Evolutionary conservation across 306 rosid species (phyloP).

Genomic region (Trifolium dubium): DNA sequence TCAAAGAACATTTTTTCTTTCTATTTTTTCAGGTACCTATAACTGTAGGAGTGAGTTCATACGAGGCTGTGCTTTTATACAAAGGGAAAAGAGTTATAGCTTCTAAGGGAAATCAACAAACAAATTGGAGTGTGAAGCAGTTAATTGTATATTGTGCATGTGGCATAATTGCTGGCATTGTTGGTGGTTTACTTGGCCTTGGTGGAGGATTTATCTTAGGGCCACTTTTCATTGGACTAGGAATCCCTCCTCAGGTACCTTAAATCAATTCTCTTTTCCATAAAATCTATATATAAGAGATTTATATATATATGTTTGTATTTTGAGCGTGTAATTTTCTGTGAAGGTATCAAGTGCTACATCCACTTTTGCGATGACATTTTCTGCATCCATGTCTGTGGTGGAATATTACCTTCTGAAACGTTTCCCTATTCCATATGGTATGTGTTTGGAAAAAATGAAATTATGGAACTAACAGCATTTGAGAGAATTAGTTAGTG

Average conservation of each 20-base stretch:
- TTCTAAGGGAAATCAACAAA: slow-evolving; percentile 62
- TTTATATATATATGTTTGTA: neutral
- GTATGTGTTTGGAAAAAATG: slow-evolving; percentile 44
- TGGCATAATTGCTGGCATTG: slow-evolving; percentile 68
- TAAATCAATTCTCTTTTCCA: neutral
- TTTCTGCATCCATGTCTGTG: slow-evolving; percentile 85
- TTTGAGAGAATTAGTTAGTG: neutral
- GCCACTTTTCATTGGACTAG: slow-evolving; percentile 77
- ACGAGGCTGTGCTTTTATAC: slow-evolving; percentile 50
- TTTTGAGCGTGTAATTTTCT: neutral
- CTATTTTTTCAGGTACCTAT: slow-evolving; percentile 35
- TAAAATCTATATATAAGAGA: neutral
- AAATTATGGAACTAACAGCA: neutral
- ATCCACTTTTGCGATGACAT: slow-evolving; percentile 77
- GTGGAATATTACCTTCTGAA: slow-evolving; percentile 76
- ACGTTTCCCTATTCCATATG: slow-evolving; percentile 75
- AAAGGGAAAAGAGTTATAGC: slow-evolving; percentile 60
- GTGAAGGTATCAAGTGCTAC: slow-evolving; percentile 78
- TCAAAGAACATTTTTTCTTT: neutral
- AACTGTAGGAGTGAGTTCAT: slow-evolving; percentile 34
- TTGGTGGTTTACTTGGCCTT: slow-evolving; percentile 81
- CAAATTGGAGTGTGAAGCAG: slow-evolving; percentile 56
- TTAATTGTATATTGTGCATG: slow-evolving; percentile 52
- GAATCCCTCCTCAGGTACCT: slow-evolving; percentile 79
- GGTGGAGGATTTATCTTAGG: slow-evolving; percentile 90